Evolutionary conservation across 257 asterid species (phyloP), one percentile per base, ranked within the genome.

Genomic region (Nicotiana attenuata): DNA sequence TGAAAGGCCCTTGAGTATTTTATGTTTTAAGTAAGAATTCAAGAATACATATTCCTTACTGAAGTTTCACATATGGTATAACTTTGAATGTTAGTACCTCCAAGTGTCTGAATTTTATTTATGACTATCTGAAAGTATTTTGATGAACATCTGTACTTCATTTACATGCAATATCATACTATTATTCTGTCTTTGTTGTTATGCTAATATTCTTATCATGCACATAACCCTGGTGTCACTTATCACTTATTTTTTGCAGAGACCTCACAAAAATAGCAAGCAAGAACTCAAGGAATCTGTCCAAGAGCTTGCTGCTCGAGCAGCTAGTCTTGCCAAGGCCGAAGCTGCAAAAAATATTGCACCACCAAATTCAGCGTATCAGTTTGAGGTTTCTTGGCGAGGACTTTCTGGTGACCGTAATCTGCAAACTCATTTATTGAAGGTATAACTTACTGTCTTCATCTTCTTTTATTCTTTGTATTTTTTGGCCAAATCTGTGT

Each of bases 351-450:
- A 91, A 90, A 94, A 88, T 82, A 90, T 94, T 82, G 89, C 87
- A 81, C 92, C 97, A 11, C 98, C 98, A 78, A 92, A 86, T 81
- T 88, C 99, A 22, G 99, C 98, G 64, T 93, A 89, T 88, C 97
- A 96, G 89, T 94, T 96, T 82, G 99, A 94, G 93, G 90, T 87
- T 86, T 87, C 94, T 81, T 96, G 98, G 99, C 94, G 96, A 73
- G 97, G 97, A 52, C 91, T 96, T 60, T 88, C 94, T 83, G 94
- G 94, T 85, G 97, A 94, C 73, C 92, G 84, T 83, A 81, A 82
- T 52, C 84, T 93, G 71, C 99, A 94, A 85, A 88, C 94, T 86
- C 92, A 86, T 78, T 90, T 96, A 61, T 85, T 94, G 85, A 94
- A 96, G 98, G 99, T 96, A 63, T 73, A 53, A 10, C 31, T 38